phyloP scores from a whole-genome alignment of 257 asterid species.

The Petunia secreta region DNA sequence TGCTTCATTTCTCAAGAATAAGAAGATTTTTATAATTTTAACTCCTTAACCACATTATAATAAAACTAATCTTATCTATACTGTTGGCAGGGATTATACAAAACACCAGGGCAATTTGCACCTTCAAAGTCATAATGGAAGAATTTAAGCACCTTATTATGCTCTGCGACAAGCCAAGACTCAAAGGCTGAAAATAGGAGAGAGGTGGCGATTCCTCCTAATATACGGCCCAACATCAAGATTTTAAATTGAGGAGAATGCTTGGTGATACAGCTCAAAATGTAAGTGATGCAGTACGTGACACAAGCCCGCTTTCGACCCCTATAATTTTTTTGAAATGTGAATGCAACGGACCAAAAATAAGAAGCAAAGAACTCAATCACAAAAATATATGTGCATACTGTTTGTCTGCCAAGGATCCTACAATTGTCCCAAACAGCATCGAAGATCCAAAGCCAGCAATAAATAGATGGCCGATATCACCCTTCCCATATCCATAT shows the following conservation, averaged over 20 bases:
- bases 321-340: constrained; percentile 45
- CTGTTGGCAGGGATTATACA: not conserved
- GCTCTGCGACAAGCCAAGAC: constrained; percentile 98
- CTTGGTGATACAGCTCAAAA: constrained; percentile 90
- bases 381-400: constrained; percentile 28
- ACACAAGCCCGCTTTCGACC: constrained; percentile 96
- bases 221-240: constrained; percentile 88
- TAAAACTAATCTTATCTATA: not conserved
- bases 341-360: not conserved
- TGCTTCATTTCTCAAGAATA: not conserved
- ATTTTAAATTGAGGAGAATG: constrained; percentile 88
- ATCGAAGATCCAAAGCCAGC: constrained; percentile 68
- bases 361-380: constrained; percentile 3
- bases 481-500: constrained; percentile 57
- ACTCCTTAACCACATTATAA: not conserved
- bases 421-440: constrained; percentile 63
- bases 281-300: constrained; percentile 89
- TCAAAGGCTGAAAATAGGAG: constrained; percentile 93
- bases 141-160: constrained; percentile 70
- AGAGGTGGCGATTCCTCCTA: constrained; percentile 97
- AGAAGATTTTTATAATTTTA: not conserved
- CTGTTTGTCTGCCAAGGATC: constrained; percentile 62
- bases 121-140: constrained; percentile 2
- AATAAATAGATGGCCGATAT: constrained; percentile 59
- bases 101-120: not conserved